Evolutionary conservation across 1,284 basidiomycete genomes (phyloP), one percentile per base, ranked within the genome.

Genomic region (Ganoderma lingzhi): DNA sequence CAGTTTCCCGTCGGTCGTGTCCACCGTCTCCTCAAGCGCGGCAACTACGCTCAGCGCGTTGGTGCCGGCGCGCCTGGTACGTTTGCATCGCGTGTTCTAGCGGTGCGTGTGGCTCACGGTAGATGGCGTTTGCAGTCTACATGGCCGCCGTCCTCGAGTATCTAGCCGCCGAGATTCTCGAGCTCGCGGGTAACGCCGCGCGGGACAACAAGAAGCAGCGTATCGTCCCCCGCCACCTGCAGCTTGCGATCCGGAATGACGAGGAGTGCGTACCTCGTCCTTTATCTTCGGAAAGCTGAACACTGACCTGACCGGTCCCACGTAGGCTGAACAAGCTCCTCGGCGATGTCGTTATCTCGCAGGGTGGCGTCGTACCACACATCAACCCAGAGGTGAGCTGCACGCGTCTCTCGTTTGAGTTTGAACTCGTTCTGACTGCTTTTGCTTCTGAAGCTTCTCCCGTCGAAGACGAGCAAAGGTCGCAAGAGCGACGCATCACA

Each of bases 1-100:
- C 93, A 93, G 82, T 92, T 95, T 89, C 94, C 93, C 70, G 94
- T 96, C 80, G 94, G 94, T 88, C 94, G 94, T 93, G 93, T 96
- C 81, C 94, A 96, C 85, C 92, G 94, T 90, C 90, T 94, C 73
- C 83, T 96, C 75, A 94, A 95, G 88, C 90, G 89, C 83, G 94
- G 94, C 75, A 95, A 95, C 88, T 95, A 95, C 81, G 92, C 92
- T 59, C 89, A 92, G 79, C 91, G 92, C 80, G 87, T 93, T 71
- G 92, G 92, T 83, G 90, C 90, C 74, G 91, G 91, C 80, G 91
- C 93, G 79, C 93, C 90, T 78, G 93, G 90, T 93, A 78, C 76
- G 88, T 79, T 12, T n/a, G 5, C 2, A 10, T 41, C 10, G 48
- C 6, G 12, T 28, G 10, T 62, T 12, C 5, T 8, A 32, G 75